Conservation (phyloP, 257 asterid genomes). For the Cinchona pubescens region DNA sequence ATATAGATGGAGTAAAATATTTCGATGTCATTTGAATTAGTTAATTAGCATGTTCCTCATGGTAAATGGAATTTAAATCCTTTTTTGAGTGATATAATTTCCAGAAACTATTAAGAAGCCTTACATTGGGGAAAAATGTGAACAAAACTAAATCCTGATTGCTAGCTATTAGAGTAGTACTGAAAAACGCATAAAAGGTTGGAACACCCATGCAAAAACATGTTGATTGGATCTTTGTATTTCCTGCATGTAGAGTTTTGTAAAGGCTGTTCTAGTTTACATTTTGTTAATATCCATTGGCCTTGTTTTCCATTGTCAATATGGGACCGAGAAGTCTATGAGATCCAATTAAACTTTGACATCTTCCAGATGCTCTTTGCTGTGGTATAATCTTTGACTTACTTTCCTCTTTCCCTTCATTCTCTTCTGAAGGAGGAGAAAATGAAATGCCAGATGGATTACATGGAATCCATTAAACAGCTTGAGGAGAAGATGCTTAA, state of each 20-base stretch:
- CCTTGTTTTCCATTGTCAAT: not conserved
- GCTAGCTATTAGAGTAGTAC: not conserved
- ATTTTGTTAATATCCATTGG: not conserved
- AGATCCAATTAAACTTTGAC: not conserved
- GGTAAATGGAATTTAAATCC: not conserved
- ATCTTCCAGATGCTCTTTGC: not conserved
- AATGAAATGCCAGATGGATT: conserved; percentile 95
- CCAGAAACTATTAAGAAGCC: not conserved
- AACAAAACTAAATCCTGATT: not conserved
- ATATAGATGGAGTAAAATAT: not conserved
- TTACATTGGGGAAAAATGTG: not conserved
- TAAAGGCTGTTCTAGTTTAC: not conserved
- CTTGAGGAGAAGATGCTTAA: conserved; percentile 89
- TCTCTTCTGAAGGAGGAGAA: conserved; percentile 72
- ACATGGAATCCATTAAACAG: conserved; percentile 91
- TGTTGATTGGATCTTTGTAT: not conserved
- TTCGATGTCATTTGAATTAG: not conserved
- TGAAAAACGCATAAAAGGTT: not conserved
- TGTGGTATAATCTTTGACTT: conserved; percentile 11
- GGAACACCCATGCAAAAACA: not conserved
- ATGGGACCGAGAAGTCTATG: not conserved
- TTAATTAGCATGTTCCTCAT: not conserved
- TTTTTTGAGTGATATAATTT: not conserved
- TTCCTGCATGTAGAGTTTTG: not conserved
- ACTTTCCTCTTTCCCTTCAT: not conserved